Base-by-base conservation (phyloP, 2,329 filamentous ascomycete species). In the Sphaerulina musiva region DNA sequence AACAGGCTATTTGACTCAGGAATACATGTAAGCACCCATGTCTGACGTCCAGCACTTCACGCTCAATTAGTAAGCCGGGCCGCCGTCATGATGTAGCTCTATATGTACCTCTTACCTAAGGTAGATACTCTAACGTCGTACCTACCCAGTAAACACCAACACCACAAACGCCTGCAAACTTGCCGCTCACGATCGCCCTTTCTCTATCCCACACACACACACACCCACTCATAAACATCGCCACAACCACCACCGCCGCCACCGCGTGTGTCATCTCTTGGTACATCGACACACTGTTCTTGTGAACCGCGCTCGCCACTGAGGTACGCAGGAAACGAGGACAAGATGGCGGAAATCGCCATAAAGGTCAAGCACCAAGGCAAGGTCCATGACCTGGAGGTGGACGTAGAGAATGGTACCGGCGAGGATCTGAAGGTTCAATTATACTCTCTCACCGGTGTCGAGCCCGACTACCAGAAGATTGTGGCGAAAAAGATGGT, bases 391-490 rank as follows among this genome's bases (percentile, higher is more conserved):
- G 85, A 97, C 69, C 82, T 98, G 70, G 92, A 97, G 58, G 82
- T 98, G 66, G 92, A 97, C 70, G 80, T 87, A 42, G 78, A 81
- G 26, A 85, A 88, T 47, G 50, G 49, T 44, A 89, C 84, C 58
- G 93, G 93, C 73, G 90, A 96, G 73, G 88, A 87, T 54, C 89
- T 98, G 78, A 98, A 97, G 72, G 89, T 87, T 68, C 93, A 97
- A 72, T 82, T 98, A 55, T 98, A 86, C 76, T 96, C 91, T 59
- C 78, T 98, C 53, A 98, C 93, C 45, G 90, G 89, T 57, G 93
- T 98, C 68, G 93, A 97, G 70, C 93, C 93, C 61, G 89, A 95
- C 59, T 86, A 92, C 59, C 95, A 98, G 73, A 97, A 97, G 76
- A 88, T 98, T 64, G 76, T 98, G 53, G 83, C 96, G 72, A 96